A percentile compares a stretch with the other conserved stretches of the same genome.
These are phyloP conservation scores for Tremellales sp. DNA, from an alignment of 1,284 basidiomycete species.

Conservation along the genomic window DNA sequence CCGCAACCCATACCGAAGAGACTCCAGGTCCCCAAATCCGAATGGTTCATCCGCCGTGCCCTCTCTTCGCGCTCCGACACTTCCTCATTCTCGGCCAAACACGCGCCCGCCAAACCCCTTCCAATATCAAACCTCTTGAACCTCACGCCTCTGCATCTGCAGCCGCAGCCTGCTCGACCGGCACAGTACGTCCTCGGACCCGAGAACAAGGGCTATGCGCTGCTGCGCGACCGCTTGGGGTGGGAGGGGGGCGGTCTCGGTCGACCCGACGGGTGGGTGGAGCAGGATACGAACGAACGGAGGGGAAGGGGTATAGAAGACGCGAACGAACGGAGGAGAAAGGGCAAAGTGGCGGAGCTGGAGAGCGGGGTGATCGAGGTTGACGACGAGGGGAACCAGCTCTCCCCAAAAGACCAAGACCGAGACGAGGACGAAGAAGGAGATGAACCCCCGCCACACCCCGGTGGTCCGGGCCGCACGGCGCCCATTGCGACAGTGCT, in stretches of 20 bases:
- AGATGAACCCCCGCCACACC: not conserved
- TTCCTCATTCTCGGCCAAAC: not conserved
- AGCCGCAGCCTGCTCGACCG: constrained; percentile 4
- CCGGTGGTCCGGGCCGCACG: constrained; percentile 36
- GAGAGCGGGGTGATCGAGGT: constrained; percentile 15
- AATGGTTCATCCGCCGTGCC: constrained; percentile 47
- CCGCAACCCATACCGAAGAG: constrained; percentile 2
- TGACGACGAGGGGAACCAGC: constrained; percentile 1
- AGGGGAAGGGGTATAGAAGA: not conserved
- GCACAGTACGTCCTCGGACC: constrained; percentile 40
- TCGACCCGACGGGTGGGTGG: constrained; percentile 24
- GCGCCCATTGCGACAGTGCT: constrained; percentile 39
- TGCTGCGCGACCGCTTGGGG: constrained; percentile 32
- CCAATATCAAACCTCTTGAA: constrained; percentile 32
- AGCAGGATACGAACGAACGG: constrained; percentile 1
- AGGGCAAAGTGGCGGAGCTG: constrained; percentile 3
- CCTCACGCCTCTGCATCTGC: constrained; percentile 6
- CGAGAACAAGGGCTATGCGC: constrained; percentile 40
- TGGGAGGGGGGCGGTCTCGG: constrained; percentile 45
- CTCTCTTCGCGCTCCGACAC: constrained; percentile 15
- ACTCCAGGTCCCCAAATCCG: constrained; percentile 27
- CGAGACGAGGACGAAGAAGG: constrained; percentile 1
- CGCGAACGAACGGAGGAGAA: not conserved
- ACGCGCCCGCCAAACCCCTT: not conserved
- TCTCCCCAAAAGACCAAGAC: too few relatives aligned